Evolutionary conservation across 2,329 filamentous ascomycete species (phyloP).

Genomic region (Trichophyton equinum): DNA sequence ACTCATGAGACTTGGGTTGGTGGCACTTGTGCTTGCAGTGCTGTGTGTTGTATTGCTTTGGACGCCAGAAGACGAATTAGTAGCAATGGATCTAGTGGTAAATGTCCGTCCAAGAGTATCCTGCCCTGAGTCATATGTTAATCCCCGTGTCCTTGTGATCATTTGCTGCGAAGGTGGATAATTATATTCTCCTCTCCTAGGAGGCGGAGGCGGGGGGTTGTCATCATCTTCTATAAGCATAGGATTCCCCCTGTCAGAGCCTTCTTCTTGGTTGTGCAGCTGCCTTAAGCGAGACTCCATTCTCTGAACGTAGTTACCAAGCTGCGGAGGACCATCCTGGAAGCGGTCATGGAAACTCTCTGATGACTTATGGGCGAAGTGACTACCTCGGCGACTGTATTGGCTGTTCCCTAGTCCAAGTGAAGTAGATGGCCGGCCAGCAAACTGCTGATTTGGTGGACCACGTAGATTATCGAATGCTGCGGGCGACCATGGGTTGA

Average conservation of each 20-base stretch:
- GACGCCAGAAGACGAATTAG: conserved; percentile 61
- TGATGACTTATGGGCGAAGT: conserved; percentile 41
- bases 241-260: conserved; percentile 35
- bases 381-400: conserved; percentile 33
- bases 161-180: conserved; percentile 27
- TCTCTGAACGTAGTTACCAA: conserved; percentile 76
- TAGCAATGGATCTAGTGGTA: conserved; percentile 77
- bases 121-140: conserved; percentile 58
- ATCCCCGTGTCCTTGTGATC: conserved; percentile 30
- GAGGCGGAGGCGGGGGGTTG: conserved; percentile 49
- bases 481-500: conserved; percentile 82
- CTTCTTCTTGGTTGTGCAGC: conserved; percentile 46
- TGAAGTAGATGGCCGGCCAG: conserved; percentile 55
- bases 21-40: conserved; percentile 62
- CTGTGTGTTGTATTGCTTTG: conserved; percentile 54
- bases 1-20: conserved; percentile 82
- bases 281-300: conserved; percentile 75
- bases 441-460: conserved; percentile 24
- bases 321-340: conserved; percentile 51
- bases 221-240: conserved; percentile 36
- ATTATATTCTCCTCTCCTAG: conserved; percentile 33
- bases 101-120: conserved; percentile 63
- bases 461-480: conserved; percentile 52
- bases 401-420: conserved; percentile 51
- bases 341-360: conserved; percentile 42